Percentiles rank a stretch among this genome's conserved stretches.
Evolutionary conservation across 768 basidiomycete species (phyloP).

Genomic region (Rossbeevera mucosa): DNA sequence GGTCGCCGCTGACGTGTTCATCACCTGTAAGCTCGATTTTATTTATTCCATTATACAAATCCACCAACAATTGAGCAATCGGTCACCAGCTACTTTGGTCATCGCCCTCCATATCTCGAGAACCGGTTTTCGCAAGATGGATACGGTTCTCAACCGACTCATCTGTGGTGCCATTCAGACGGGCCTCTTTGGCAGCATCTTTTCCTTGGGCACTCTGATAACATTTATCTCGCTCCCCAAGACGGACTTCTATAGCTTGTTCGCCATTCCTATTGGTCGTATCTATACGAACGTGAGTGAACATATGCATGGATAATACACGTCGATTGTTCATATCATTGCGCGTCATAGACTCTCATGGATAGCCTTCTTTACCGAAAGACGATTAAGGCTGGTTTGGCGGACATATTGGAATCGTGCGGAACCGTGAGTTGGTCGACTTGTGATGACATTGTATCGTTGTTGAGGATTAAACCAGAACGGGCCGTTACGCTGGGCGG

Average conservation of each 20-base stretch:
- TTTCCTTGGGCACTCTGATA: neutral
- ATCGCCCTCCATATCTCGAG: neutral
- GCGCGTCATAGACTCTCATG: conserved; percentile 7
- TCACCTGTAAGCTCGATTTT: neutral
- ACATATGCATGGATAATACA: neutral
- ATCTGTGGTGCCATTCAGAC: neutral
- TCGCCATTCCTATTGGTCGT: neutral
- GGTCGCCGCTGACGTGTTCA: neutral
- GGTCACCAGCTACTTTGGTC: neutral
- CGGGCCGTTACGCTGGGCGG: conserved; percentile 1
- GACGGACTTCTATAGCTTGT: neutral
- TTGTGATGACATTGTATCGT: neutral
- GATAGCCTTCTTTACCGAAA: conserved; percentile 10
- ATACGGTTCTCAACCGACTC: neutral
- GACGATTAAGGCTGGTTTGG: neutral
- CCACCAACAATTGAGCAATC: neutral
- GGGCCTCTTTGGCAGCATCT: neutral
- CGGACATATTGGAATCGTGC: neutral
- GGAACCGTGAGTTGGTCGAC: neutral
- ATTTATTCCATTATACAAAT: neutral
- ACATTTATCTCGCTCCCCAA: neutral
- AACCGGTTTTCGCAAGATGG: neutral
- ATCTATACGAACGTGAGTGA: neutral
- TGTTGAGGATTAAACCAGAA: neutral
- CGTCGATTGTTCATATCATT: no score